Evolutionary conservation across 2,329 filamentous ascomycete genomes (phyloP), one percentile per base, ranked within the genome.

Genomic region (Colletotrichum coccodes): DNA sequence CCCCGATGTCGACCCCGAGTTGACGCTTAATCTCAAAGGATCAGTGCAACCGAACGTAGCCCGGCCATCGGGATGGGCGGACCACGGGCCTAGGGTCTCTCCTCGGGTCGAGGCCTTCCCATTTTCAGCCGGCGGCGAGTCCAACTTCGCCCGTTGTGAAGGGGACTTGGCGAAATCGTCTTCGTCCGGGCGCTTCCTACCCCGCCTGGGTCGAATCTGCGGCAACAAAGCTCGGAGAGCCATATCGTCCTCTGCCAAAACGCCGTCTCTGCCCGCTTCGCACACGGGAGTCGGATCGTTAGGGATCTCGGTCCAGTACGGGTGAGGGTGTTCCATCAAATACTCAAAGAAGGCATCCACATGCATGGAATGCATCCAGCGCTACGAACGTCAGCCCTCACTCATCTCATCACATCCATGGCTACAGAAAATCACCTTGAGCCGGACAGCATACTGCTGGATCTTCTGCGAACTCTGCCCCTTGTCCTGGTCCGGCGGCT

Each of bases 301-400:
- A 0, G 94, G 94, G 28, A 97, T 87, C 40, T 94, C 88, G 18
- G 88, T 90, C 83, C 92, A 97, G 79, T 98, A 98, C 0, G 89
- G 81, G 78, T 97, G 94, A 30, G 88, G 83, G 71, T 94, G 94
- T 56, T 90, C 89, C 71, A 95, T 86, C 23, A 97, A 88, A 77
- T 94, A 98, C 77, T 97, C 94, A 75, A 97, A 98, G 78, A 98
- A 98, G 12, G 94, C 93, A 83, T 97, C 94, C 60, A 97, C 90
- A 78, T 97, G 95, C 92, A 97, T 95, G 6, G 94, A 95, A 77
- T 94, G 94, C 93, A 98, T 96, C 95, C 95, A 98, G 76, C 95
- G 91, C 93, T 93, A 74, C 44, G 53, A n/a, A 52, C 4, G 44
- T 72, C 64, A 71, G 63, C 42, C 16, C 7, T 11, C 52, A 50